These are phyloP conservation scores for Debaryomycetaceae sp. DNA, from an alignment of 1,139 yeast species.

Conservation along the genomic window DNA sequence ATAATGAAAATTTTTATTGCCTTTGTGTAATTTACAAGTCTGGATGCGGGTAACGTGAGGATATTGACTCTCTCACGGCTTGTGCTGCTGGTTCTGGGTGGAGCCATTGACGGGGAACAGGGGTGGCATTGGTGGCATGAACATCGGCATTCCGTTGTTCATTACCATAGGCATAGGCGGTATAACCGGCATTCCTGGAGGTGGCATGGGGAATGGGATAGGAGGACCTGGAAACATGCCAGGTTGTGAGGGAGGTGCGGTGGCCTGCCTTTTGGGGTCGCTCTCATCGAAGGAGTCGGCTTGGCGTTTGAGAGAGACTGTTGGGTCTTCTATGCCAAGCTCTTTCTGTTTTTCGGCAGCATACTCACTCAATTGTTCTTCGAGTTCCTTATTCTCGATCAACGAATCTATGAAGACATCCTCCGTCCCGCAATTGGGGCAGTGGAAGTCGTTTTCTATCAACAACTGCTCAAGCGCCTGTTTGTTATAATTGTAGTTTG, in stretches of 20 bases:
- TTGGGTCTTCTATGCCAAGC: slow-evolving; percentile 39
- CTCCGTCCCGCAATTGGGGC: slow-evolving; percentile 79
- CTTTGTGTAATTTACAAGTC: slow-evolving; percentile 1
- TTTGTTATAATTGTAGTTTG: slow-evolving; percentile 38
- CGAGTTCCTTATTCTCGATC: slow-evolving; percentile 56
- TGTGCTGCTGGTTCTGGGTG: slow-evolving; percentile 2
- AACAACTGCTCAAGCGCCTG: slow-evolving; percentile 61
- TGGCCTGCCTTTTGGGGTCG: slow-evolving; percentile 30
- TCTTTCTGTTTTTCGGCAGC: slow-evolving; percentile 41
- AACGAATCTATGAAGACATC: slow-evolving; percentile 77
- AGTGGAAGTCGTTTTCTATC: slow-evolving; percentile 80
- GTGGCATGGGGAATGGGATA: slow-evolving; percentile 16
- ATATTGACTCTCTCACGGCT: not conserved
- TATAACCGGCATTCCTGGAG: slow-evolving; percentile 15
- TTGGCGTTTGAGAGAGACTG: slow-evolving; percentile 18
- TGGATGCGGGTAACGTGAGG: slow-evolving; percentile 1
- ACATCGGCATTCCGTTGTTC: slow-evolving; percentile 21
- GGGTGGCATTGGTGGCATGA: slow-evolving; percentile 13
- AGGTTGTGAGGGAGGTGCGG: slow-evolving; percentile 20
- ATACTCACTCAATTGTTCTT: slow-evolving; percentile 50
- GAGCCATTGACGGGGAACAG: slow-evolving; percentile 3
- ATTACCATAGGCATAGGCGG: slow-evolving; percentile 22
- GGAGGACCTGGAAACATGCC: slow-evolving; percentile 13
- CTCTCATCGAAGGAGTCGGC: slow-evolving; percentile 18
- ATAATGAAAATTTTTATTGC: slow-evolving; percentile 1